These are phyloP conservation scores for Naganishia friedmannii DNA, from an alignment of 768 basidiomycete genomes.

Conservation along the genomic window DNA sequence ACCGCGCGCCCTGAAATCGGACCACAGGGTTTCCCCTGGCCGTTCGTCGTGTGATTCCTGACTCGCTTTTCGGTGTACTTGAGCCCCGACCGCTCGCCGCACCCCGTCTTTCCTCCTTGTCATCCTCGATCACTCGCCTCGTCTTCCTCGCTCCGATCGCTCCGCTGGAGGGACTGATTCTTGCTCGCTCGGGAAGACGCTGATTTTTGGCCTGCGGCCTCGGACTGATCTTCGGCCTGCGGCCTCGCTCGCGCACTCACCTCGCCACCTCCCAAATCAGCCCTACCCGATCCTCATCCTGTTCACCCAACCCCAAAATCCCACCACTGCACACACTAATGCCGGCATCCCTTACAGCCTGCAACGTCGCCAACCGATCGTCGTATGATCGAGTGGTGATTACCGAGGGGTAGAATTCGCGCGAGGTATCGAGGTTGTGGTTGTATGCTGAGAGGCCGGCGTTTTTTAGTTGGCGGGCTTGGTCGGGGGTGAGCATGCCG, in stretches of 20 bases:
- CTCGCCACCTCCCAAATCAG: slow-evolving; percentile 89
- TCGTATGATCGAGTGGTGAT: slow-evolving; percentile 94
- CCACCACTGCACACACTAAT: slow-evolving; percentile 97
- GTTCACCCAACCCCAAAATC: slow-evolving; percentile 89
- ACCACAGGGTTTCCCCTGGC: too few species aligned
- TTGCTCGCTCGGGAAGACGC: too few species aligned
- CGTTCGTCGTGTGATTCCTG: too few species aligned
- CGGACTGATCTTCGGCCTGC: too few species aligned
- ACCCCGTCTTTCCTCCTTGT: too few species aligned
- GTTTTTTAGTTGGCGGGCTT: slow-evolving; percentile 85
- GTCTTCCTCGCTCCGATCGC: too few species aligned
- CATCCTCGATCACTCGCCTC: too few species aligned
- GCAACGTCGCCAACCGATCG: slow-evolving; percentile 83
- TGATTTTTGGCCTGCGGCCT: too few species aligned
- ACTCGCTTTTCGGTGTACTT: too few species aligned
- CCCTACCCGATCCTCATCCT: slow-evolving; percentile 82
- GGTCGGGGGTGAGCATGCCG: slow-evolving; percentile 92
- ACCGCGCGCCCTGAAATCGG: too few species aligned
- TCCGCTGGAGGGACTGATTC: too few species aligned
- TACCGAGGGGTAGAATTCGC: slow-evolving; percentile 95
- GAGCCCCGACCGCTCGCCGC: too few species aligned
- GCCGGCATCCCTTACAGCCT: slow-evolving; percentile 85
- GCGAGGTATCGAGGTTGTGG: slow-evolving; percentile 96
- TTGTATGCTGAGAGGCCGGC: slow-evolving; percentile 97
- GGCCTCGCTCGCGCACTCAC: slow-evolving; percentile 58